These are phyloP conservation scores for Phytophthora macrochlamydospora DNA, from an alignment of 352 stramenopile genomes.

Conservation along the genomic window DNA sequence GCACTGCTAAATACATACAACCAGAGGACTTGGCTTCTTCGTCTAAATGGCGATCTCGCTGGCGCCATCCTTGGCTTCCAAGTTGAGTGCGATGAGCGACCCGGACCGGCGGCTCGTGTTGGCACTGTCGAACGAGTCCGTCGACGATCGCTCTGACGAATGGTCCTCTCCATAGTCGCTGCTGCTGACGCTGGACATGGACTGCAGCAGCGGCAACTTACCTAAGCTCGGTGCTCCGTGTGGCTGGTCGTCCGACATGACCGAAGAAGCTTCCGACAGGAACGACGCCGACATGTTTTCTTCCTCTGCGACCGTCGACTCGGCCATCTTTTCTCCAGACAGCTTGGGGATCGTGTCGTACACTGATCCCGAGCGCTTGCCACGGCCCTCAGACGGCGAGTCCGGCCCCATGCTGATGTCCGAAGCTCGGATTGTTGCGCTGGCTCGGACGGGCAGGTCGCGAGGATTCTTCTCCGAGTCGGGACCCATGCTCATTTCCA, in stretches of 20 bases:
- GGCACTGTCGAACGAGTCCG: slow-evolving; percentile 23
- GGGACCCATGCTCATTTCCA: slow-evolving; percentile 34
- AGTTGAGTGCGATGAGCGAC: slow-evolving; percentile 44
- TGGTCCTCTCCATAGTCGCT: slow-evolving; percentile 34
- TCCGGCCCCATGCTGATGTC: slow-evolving; percentile 37
- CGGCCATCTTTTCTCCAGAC: slow-evolving; percentile 30
- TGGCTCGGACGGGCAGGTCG: background rate
- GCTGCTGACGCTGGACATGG: slow-evolving; percentile 26
- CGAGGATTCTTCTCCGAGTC: slow-evolving; percentile 31
- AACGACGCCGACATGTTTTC: slow-evolving; percentile 30
- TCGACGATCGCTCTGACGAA: slow-evolving; percentile 29
- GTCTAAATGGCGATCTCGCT: slow-evolving; percentile 46
- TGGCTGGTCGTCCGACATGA: slow-evolving; percentile 25
- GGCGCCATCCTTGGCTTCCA: slow-evolving; percentile 36
- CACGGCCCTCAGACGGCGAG: slow-evolving; percentile 23
- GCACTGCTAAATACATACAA: slow-evolving; percentile 41
- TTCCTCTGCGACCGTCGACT: slow-evolving; percentile 6
- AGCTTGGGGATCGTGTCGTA: slow-evolving; percentile 38
- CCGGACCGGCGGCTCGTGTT: slow-evolving; percentile 28
- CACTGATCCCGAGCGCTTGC: slow-evolving; percentile 34
- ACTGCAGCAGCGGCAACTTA: slow-evolving; percentile 30
- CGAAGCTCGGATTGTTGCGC: slow-evolving; percentile 12
- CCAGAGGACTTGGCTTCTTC: slow-evolving; percentile 3
- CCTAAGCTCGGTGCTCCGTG: slow-evolving; percentile 4
- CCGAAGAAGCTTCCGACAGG: slow-evolving; percentile 16